Conservation (phyloP, 1,284 basidiomycete species). For the Xanthoconium separans region DNA sequence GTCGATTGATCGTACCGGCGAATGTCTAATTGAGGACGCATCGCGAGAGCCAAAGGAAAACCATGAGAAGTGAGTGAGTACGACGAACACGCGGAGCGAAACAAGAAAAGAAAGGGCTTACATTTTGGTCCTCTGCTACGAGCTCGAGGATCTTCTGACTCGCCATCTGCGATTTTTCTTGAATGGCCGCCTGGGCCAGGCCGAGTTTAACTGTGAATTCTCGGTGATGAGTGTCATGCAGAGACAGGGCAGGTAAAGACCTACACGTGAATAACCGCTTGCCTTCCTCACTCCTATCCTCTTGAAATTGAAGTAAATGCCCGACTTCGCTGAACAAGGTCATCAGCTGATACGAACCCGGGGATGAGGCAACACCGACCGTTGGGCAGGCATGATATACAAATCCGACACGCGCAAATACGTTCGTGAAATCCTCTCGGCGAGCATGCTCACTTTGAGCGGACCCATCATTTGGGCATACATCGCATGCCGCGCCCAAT, state of each 20-base stretch:
- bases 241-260: background rate
- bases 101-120: background rate
- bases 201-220: slow-evolving; percentile 9
- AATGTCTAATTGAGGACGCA: slow-evolving; percentile 6
- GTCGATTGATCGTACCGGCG: slow-evolving; percentile 7
- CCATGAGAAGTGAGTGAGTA: background rate
- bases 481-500: slow-evolving; percentile 22
- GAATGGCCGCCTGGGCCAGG: slow-evolving; percentile 12
- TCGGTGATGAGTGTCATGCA: background rate
- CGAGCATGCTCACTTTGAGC: slow-evolving; percentile 25
- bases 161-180: slow-evolving; percentile 18
- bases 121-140: slow-evolving; percentile 15
- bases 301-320: slow-evolving; percentile 19
- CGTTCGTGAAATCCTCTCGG: slow-evolving; percentile 18
- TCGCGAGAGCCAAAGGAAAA: too few species aligned
- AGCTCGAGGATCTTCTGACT: slow-evolving; percentile 17
- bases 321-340: slow-evolving; percentile 13
- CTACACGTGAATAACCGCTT: slow-evolving; percentile 11
- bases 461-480: slow-evolving; percentile 23
- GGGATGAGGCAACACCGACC: slow-evolving; percentile 5
- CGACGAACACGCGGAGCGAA: too few species aligned
- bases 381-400: slow-evolving; percentile 24
- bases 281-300: slow-evolving; percentile 20
- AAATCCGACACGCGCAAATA: slow-evolving; percentile 20
- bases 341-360: background rate